Conservation (phyloP, 1,284 basidiomycete species). For the Ustanciosporium gigantosporum region DNA sequence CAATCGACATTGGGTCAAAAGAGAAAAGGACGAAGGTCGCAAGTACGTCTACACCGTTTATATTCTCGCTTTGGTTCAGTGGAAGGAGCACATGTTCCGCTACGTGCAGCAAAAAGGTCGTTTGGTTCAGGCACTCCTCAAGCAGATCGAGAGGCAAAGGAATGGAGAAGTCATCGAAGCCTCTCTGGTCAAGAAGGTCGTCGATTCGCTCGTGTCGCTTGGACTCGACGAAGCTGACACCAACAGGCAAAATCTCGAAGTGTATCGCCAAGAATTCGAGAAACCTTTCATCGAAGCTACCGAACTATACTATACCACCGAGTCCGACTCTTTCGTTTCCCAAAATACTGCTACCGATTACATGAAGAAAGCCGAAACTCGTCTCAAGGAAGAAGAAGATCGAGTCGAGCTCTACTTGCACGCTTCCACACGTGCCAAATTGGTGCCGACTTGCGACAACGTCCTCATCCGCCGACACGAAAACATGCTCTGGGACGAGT, state of each 20-base stretch:
- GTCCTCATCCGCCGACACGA: slow-evolving; percentile 88
- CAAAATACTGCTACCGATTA: slow-evolving; percentile 94
- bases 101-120: slow-evolving; percentile 77
- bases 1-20: slow-evolving; percentile 98
- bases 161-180: slow-evolving; percentile 94
- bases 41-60: slow-evolving; percentile 95
- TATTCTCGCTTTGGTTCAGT: slow-evolving; percentile 92
- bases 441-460: slow-evolving; percentile 87
- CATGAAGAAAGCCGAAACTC: slow-evolving; percentile 90
- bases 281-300: slow-evolving; percentile 84
- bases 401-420: slow-evolving; percentile 93
- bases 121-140: slow-evolving; percentile 83
- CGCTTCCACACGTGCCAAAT: slow-evolving; percentile 63
- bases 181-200: slow-evolving; percentile 89
- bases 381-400: slow-evolving; percentile 91
- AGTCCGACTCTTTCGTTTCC: slow-evolving; percentile 86
- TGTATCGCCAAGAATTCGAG: slow-evolving; percentile 92
- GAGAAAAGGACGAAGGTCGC: slow-evolving; percentile 95
- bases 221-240: slow-evolving; percentile 89
- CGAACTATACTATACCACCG: slow-evolving; percentile 85
- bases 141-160: slow-evolving; percentile 87
- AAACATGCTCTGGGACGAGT: slow-evolving; percentile 88
- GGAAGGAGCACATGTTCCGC: slow-evolving; percentile 89
- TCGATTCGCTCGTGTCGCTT: slow-evolving; percentile 91
- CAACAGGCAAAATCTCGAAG: slow-evolving; percentile 88